Evolutionary conservation across 1,284 basidiomycete species (phyloP).

Genomic region (Xerocomus nothofagi): DNA sequence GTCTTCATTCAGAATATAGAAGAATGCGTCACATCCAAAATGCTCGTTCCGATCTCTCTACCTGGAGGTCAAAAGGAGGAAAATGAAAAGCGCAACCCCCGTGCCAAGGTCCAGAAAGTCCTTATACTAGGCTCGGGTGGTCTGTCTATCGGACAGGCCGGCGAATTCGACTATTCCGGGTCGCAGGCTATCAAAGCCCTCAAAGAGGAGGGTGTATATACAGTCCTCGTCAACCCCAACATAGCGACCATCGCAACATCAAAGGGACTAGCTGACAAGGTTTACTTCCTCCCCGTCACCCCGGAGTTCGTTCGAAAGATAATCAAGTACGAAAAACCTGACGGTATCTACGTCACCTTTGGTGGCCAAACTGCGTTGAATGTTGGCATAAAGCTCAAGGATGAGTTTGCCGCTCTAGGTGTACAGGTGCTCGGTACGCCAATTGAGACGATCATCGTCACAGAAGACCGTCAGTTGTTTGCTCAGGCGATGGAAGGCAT

Average conservation of each 20-base stretch:
- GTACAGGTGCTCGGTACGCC: slow-evolving; percentile 95
- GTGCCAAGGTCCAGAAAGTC: slow-evolving; percentile 86
- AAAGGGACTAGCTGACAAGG: slow-evolving; percentile 96
- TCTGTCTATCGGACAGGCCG: slow-evolving; percentile 96
- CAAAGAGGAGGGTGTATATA: slow-evolving; percentile 98
- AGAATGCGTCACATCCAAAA: slow-evolving; percentile 71
- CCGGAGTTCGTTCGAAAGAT: slow-evolving; percentile 98
- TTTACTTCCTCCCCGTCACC: slow-evolving; percentile 98
- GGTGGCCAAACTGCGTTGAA: slow-evolving; percentile 98
- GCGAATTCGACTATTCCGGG: slow-evolving; percentile 99
- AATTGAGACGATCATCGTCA: slow-evolving; percentile 96
- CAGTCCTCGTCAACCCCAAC: slow-evolving; percentile 97
- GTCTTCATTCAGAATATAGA: slow-evolving; percentile 91
- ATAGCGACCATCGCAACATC: slow-evolving; percentile 99
- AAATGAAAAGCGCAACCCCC: slow-evolving; percentile 77
- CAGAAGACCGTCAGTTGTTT: slow-evolving; percentile 95
- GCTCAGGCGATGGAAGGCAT: slow-evolving; percentile 95
- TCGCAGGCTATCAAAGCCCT: slow-evolving; percentile 99
- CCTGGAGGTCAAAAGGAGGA: slow-evolving; percentile 87
- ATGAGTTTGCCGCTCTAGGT: slow-evolving; percentile 87
- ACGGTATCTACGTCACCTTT: slow-evolving; percentile 98
- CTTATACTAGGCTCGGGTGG: slow-evolving; percentile 98
- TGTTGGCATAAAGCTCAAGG: slow-evolving; percentile 96
- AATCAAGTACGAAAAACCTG: slow-evolving; percentile 97
- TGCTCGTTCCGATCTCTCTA: slow-evolving; percentile 76